phyloP scores from a whole-genome alignment of 2,329 filamentous ascomycete genomes.

The Colletotrichum phormii region DNA sequence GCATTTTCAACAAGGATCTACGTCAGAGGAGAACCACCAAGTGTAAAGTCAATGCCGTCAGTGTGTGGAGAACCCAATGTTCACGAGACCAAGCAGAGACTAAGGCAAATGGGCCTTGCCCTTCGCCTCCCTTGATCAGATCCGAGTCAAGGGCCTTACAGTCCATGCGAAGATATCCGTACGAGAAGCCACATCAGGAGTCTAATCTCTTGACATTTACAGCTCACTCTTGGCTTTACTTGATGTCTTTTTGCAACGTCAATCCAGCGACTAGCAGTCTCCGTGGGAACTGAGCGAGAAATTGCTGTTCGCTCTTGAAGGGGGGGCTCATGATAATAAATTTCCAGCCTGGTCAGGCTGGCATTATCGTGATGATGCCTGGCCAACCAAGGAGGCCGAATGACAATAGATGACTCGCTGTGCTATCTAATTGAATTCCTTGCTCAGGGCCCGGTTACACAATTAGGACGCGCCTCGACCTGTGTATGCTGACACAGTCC shows the following conservation, averaged over 20 bases:
- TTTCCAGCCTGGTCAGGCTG: neutral
- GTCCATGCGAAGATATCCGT: neutral
- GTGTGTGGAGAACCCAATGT: neutral
- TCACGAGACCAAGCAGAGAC: neutral
- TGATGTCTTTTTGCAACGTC: neutral
- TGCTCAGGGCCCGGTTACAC: neutral
- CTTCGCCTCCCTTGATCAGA: neutral
- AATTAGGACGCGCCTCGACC: neutral
- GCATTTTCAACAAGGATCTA: neutral
- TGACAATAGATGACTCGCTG: neutral
- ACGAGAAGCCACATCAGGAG: neutral
- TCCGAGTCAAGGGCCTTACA: neutral
- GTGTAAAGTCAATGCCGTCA: neutral
- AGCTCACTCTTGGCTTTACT: neutral
- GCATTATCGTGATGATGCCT: neutral
- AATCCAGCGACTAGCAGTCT: neutral
- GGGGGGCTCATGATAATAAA: neutral
- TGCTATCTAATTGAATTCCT: neutral
- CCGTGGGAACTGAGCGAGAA: neutral
- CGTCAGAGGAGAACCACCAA: neutral
- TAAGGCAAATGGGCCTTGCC: neutral
- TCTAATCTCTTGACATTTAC: neutral
- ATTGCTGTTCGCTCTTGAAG: neutral
- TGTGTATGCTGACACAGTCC: neutral
- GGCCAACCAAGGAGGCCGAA: neutral